Percentiles rank a stretch among this genome's conserved stretches.
Evolutionary conservation across 352 stramenopile species (phyloP).

Genomic region (Phytophthora chlamydospora): DNA sequence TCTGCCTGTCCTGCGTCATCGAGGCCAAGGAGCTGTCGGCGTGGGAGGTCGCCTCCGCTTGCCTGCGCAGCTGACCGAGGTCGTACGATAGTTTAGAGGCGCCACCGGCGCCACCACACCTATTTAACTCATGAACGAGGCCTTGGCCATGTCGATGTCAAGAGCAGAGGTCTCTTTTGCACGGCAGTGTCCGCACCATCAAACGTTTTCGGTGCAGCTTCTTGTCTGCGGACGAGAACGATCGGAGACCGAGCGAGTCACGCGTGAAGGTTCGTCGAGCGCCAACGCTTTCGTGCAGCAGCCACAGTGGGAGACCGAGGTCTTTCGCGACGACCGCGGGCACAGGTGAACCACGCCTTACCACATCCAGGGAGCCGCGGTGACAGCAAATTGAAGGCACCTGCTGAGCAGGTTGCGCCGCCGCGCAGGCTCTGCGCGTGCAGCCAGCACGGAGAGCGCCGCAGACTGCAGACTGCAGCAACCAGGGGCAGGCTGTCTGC

Average conservation of each 20-base stretch:
- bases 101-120: background rate
- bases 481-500: conserved; percentile 21
- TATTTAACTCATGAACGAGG: conserved; percentile 8
- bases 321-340: conserved; percentile 26
- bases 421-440: conserved; percentile 20
- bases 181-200: background rate
- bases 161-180: background rate
- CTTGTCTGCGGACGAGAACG: conserved; percentile 11
- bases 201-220: conserved; percentile 11
- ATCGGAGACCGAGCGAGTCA: background rate
- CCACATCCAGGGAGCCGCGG: conserved; percentile 11
- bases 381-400: conserved; percentile 31
- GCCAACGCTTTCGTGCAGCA: conserved; percentile 23
- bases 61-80: conserved; percentile 17
- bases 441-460: conserved; percentile 12
- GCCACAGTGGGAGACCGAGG: conserved; percentile 25
- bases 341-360: conserved; percentile 20
- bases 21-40: conserved; percentile 48
- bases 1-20: conserved; percentile 62
- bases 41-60: conserved; percentile 49
- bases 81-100: conserved; percentile 14
- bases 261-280: background rate
- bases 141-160: background rate
- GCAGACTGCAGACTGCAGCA: too few species aligned
- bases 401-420: too few species aligned